Base-by-base conservation (phyloP, 2,329 filamentous ascomycete species). In the Boeremia exigua region DNA sequence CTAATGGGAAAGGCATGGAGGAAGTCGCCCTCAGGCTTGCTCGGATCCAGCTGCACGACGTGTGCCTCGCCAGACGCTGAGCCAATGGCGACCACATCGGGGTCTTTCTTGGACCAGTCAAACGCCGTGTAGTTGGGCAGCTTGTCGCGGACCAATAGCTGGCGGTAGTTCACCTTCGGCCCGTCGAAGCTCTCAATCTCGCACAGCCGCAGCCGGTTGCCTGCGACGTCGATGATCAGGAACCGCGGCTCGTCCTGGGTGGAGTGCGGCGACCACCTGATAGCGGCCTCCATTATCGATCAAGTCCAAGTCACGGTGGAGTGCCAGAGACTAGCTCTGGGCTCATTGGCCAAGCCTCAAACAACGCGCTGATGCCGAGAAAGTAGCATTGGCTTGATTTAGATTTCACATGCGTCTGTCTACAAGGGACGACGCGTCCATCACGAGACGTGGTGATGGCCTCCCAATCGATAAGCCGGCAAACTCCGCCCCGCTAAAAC, bases 51-150 rank as follows among this genome's bases (percentile, higher is more conserved):
- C 58, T 87, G 84, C 52, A 95, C 77, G 17, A 96, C 78, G 60
- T 89, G 88, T 60, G 92, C 89, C 52, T 92, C 86, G 44, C 91
- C 91, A 34, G 86, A 87, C 12, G 86, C 84, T 10, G 89, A 90
- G 36, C 91, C 91, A 27, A 95, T 84, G 19, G 89, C 90, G 36
- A 95, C 83, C 8, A 93, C 79, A 47, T 87, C 86, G 54, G 86
- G 82, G 61, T 87, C 79, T 32, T 77, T 78, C 49, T 82, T 82
- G 6, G 85, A 87, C 85, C 85, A 88, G 70, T 88, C 86, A 71
- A 88, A 88, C 12, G 86, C 85, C 34, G 84, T 84, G 67, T 87
- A 88, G 27, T 82, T 80, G 27, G 85, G 84, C 1, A 87, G 79
- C 58, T 83, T 82, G 62, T 80, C 80, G 52, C 82, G 80, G 2